Conservation (phyloP, 2,329 filamentous ascomycete species). For the Nakataea oryzae region DNA sequence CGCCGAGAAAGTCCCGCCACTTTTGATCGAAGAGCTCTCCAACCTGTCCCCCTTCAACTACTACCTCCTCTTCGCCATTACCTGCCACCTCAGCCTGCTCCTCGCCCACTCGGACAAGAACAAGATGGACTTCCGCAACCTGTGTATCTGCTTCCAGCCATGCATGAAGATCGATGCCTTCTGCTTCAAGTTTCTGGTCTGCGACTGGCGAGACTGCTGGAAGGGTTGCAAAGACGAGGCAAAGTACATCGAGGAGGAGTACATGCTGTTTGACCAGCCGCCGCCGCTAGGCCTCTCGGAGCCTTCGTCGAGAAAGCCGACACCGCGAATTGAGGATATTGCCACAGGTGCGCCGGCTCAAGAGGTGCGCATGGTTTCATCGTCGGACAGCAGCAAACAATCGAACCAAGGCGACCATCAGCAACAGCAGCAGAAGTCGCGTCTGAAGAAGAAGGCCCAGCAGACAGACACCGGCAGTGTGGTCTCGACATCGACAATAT, state of each 20-base stretch:
- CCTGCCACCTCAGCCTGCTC: constrained; percentile 85
- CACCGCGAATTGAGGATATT: neutral
- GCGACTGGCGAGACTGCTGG: constrained; percentile 95
- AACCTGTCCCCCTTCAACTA: constrained; percentile 96
- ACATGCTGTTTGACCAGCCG: constrained; percentile 47
- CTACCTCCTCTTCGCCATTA: constrained; percentile 94
- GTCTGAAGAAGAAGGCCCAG: constrained; percentile 30
- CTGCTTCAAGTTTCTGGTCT: constrained; percentile 90
- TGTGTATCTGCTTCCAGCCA: constrained; percentile 95
- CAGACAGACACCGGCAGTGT: constrained; percentile 16
- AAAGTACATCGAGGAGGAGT: constrained; percentile 62
- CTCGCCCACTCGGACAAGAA: constrained; percentile 90
- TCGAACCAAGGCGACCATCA: constrained; percentile 16
- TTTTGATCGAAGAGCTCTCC: constrained; percentile 80
- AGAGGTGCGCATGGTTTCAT: constrained; percentile 51
- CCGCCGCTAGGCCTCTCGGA: constrained; percentile 36
- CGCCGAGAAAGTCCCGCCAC: constrained; percentile 68
- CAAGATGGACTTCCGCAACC: constrained; percentile 94
- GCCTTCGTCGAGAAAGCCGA: neutral
- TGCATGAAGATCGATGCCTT: constrained; percentile 94
- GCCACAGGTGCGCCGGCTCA: neutral
- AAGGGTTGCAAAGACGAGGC: constrained; percentile 90
- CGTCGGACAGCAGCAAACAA: constrained; percentile 54
- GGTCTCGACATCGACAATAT: constrained; percentile 30
- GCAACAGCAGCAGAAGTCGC: constrained; percentile 15